Base-by-base conservation (phyloP, 805 yeast genomes). In the Wickerhamiella shivajii region DNA sequence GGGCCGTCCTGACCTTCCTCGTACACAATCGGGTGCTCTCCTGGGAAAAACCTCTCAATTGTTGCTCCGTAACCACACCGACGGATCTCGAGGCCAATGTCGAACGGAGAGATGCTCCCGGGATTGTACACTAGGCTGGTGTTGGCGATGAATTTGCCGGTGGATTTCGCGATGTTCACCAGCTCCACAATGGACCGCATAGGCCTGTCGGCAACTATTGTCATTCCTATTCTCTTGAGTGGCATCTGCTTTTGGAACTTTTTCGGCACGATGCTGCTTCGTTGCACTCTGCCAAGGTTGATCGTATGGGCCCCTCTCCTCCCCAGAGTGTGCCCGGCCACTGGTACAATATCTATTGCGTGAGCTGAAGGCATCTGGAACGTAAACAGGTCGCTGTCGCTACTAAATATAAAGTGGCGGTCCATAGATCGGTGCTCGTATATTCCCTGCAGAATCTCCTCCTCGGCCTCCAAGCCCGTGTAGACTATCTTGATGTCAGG, bases 401-500 rank as follows among this genome's bases (percentile, higher is more conserved):
- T 23, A 11, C 27, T 20, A 16, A 33, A 33, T 5, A 33, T 16
- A 10, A 28, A 19, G 21, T 33, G 37, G 6, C 17, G 18, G 18
- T 15, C n/a, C n/a, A n/a, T n/a, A n/a, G n/a, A n/a, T n/a, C n/a
- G n/a, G 5, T 4, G 14, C 8, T 23, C 32, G 13, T 24, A 11
- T 11, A 24, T 23, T 2, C 11, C 28, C 32, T 33, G 22, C 29
- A 33, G 23, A 15, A 33, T 33, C n/a, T 33, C 31, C 21, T 33
- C 37, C 20, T 33, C 37, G 6, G 37, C 37, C 17, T 33, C 37
- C 11, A 33, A 21, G 24, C 37, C 32, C 6, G 37, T 33, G 22
- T 27, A 28, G 3, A 33, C 22, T 3, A 33, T 29, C 11, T 16
- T 18, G 26, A 25, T 11, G 8, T 19, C 19, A n/a, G 20, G 24